Evolutionary conservation across 2,329 filamentous ascomycete species (phyloP).

Genomic region (Lecanicillium sp.): DNA sequence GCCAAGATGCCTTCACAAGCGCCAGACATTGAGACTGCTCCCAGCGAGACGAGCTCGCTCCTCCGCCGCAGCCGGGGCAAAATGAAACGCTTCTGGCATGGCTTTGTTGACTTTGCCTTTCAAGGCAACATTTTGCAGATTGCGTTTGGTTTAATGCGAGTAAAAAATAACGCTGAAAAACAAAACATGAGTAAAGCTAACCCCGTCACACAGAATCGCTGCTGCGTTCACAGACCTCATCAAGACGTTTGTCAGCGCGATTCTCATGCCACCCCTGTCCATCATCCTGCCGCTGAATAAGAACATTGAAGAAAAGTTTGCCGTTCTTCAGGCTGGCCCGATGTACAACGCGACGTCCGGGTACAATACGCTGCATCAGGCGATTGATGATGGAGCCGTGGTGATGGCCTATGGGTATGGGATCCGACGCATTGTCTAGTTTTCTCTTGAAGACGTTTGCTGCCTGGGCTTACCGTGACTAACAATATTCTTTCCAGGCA

Average conservation of each 20-base stretch:
- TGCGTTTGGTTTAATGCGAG: conserved; percentile 66
- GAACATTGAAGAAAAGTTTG: conserved; percentile 70
- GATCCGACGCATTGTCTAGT: rapidly evolving
- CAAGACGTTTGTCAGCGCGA: conserved; percentile 63
- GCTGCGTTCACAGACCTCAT: conserved; percentile 64
- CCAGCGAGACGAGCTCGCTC: conserved; percentile 28
- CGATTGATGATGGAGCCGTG: conserved; percentile 62
- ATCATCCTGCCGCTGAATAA: conserved; percentile 60
- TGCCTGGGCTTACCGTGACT: neutral
- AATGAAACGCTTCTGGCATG: conserved; percentile 47
- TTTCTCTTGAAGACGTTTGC: neutral
- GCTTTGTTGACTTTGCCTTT: conserved; percentile 65
- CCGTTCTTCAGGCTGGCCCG: conserved; percentile 52
- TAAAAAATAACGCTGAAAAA: no score
- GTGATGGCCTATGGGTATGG: conserved; percentile 62
- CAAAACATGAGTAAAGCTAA: neutral
- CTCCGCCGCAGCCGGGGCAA: conserved; percentile 38
- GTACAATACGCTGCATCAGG: conserved; percentile 65
- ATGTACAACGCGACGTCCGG: conserved; percentile 42
- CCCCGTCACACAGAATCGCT: conserved; percentile 44
- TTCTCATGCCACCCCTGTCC: conserved; percentile 62
- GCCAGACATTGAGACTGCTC: conserved; percentile 25
- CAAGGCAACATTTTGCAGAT: conserved; percentile 71
- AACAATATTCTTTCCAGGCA: conserved; percentile 25
- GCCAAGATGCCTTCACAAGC: conserved; percentile 24